Evolutionary conservation across 306 rosid species (phyloP).

Genomic region (Acacia melanoxylon): DNA sequence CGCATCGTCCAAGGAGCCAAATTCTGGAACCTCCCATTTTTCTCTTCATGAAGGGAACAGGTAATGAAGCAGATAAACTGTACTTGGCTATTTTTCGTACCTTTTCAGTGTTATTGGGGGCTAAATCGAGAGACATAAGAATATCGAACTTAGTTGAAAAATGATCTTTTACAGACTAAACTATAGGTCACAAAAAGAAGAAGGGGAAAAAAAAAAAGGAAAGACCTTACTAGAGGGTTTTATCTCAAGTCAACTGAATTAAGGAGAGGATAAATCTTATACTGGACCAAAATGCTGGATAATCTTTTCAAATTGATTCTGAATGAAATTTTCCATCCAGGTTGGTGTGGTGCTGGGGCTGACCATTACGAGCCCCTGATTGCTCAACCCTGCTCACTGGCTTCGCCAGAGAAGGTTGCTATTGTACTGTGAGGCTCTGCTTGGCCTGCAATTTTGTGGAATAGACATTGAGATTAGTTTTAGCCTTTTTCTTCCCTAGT

Average conservation of each 20-base stretch:
- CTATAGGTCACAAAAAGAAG: not conserved
- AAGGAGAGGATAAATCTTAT: not conserved
- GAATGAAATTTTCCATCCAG: constrained; percentile 38
- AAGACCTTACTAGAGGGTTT: not conserved
- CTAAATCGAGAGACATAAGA: not conserved
- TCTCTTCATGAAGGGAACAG: constrained; percentile 99
- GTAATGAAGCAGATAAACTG: constrained; percentile 38
- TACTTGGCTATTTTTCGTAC: not conserved
- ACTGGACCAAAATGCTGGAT: not conserved
- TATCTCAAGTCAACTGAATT: not conserved
- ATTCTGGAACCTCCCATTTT: constrained; percentile 81
- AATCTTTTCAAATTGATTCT: not conserved
- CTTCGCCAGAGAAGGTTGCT: constrained; percentile 92
- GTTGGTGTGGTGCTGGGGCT: constrained; percentile 99
- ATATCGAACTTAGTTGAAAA: not conserved
- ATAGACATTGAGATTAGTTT: constrained; percentile 52
- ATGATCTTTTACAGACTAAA: not conserved
- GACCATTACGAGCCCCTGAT: constrained; percentile 96
- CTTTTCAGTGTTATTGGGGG: not conserved
- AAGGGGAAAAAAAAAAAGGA: not conserved
- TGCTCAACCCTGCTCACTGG: constrained; percentile 65
- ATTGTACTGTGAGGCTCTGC: constrained; percentile 68
- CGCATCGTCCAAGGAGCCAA: constrained; percentile 90
- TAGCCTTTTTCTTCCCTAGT: constrained; percentile 39
- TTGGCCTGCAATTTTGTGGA: constrained; percentile 74